These are phyloP conservation scores for Hypoxylon lienhwacheense DNA, from an alignment of 495 filamentous ascomycete species.

Conservation along the genomic window DNA sequence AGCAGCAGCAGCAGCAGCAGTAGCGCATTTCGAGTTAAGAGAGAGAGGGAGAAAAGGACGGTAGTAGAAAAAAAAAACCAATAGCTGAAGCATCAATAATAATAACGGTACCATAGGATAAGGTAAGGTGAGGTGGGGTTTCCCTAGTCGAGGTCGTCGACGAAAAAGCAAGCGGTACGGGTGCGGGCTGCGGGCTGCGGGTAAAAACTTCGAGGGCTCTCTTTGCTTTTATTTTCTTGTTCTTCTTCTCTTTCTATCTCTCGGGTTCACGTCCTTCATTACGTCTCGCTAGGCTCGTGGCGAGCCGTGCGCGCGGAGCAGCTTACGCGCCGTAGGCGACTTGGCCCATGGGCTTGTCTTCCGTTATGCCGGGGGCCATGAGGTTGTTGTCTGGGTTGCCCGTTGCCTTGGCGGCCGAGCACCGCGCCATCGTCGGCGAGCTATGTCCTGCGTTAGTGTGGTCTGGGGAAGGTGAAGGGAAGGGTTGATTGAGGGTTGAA, in stretches of 20 bases:
- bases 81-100: too few relatives aligned
- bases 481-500: too few relatives aligned
- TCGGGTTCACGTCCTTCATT: conserved; percentile 8
- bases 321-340: conserved; percentile 51
- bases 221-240: conserved; percentile 21
- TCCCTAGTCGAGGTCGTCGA: neutral
- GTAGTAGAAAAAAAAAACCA: too few relatives aligned
- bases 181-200: too few relatives aligned
- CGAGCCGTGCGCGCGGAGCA: neutral
- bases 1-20: too few relatives aligned
- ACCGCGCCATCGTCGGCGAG: conserved; percentile 96
- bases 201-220: conserved; percentile 9
- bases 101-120: too few relatives aligned
- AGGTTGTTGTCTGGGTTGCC: conserved; percentile 77
- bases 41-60: too few relatives aligned
- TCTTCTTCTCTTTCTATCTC: conserved; percentile 13
- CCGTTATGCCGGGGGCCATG: conserved; percentile 73
- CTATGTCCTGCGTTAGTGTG: conserved; percentile 52
- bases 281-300: conserved; percentile 9
- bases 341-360: conserved; percentile 56
- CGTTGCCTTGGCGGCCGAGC: conserved; percentile 77
- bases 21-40: too few relatives aligned
- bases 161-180: neutral
- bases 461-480: neutral
- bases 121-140: too few relatives aligned